Conservation (phyloP, 1,139 yeast genomes). For the Pichia sp. region DNA sequence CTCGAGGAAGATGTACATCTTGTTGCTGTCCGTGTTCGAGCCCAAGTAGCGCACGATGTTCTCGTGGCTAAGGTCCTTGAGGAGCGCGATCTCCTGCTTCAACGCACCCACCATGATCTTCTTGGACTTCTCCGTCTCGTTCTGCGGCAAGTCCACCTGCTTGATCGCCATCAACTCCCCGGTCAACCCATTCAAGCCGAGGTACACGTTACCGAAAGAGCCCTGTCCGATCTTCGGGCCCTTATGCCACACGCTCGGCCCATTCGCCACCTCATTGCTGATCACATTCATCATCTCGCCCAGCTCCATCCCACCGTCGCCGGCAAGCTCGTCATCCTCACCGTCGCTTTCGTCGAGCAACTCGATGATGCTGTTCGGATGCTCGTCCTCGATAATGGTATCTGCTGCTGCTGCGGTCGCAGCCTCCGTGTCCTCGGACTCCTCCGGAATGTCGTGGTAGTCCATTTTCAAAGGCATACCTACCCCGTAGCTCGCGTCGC, state of each 20-base stretch:
- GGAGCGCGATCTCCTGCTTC: conserved; percentile 75
- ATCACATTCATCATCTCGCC: conserved; percentile 36
- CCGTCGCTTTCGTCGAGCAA: conserved; percentile 33
- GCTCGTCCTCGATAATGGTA: conserved; percentile 37
- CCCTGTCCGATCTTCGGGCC: conserved; percentile 95
- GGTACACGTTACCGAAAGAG: conserved; percentile 86
- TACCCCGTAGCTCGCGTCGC: conserved; percentile 25
- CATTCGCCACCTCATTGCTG: conserved; percentile 30
- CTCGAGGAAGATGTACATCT: conserved; percentile 79
- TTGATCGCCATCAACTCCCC: conserved; percentile 98
- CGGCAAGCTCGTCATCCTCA: conserved; percentile 33
- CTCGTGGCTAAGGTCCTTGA: conserved; percentile 81
- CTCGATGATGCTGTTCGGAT: conserved; percentile 25
- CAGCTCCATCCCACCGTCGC: conserved; percentile 31
- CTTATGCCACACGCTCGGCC: conserved; percentile 82
- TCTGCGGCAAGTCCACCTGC: conserved; percentile 62
- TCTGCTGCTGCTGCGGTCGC: conserved; percentile 31
- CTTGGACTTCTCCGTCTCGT: conserved; percentile 39
- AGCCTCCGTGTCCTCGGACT: not conserved
- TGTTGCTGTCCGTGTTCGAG: conserved; percentile 67
- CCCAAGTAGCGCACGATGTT: conserved; percentile 91
- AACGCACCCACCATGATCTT: conserved; percentile 73
- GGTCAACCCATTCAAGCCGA: conserved; percentile 87
- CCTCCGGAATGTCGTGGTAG: conserved; percentile 13
- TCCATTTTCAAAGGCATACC: conserved; percentile 25